Conservation (phyloP, 2,329 filamentous ascomycete genomes). For the Cytospora leucostoma region DNA sequence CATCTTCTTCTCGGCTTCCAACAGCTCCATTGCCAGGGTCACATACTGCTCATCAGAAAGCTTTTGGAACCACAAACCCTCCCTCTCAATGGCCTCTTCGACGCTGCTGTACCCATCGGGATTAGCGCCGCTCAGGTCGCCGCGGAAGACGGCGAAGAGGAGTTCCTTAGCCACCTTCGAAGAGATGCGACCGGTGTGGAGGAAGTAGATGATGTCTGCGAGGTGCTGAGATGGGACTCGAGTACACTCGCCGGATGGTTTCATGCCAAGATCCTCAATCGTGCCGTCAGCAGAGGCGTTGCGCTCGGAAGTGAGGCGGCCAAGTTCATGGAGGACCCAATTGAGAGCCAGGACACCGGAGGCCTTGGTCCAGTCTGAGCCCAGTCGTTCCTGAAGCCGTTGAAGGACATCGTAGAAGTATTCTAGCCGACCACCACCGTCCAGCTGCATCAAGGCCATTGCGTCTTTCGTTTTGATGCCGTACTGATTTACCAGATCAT, state of each 20-base stretch:
- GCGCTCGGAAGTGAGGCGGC: conserved; percentile 61
- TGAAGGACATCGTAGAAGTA: conserved; percentile 74
- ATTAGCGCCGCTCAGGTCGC: conserved; percentile 38
- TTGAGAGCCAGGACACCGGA: conserved; percentile 56
- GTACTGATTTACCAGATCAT: conserved; percentile 62
- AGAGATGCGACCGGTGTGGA: conserved; percentile 53
- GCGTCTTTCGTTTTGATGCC: conserved; percentile 80
- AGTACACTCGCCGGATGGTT: conserved; percentile 48
- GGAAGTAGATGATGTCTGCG: conserved; percentile 52
- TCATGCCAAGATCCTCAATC: conserved; percentile 35
- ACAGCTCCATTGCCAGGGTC: conserved; percentile 46
- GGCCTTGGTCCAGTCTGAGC: conserved; percentile 29
- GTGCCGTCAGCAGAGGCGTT: conserved; percentile 29
- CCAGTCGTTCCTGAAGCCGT: conserved; percentile 40
- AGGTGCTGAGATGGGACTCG: conserved; percentile 50
- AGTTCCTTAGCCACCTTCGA: conserved; percentile 61
- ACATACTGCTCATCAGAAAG: conserved; percentile 51
- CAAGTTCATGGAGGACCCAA: conserved; percentile 76
- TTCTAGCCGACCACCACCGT: conserved; percentile 77
- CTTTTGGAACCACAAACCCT: conserved; percentile 58
- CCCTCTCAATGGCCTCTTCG: conserved; percentile 46
- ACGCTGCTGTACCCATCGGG: conserved; percentile 42
- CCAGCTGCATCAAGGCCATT: conserved; percentile 72
- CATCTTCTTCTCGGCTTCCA: conserved; percentile 50
- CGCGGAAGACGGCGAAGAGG: conserved; percentile 53